These are phyloP conservation scores for Candida suzukii DNA, from an alignment of 805 yeast species.

Conservation along the genomic window DNA sequence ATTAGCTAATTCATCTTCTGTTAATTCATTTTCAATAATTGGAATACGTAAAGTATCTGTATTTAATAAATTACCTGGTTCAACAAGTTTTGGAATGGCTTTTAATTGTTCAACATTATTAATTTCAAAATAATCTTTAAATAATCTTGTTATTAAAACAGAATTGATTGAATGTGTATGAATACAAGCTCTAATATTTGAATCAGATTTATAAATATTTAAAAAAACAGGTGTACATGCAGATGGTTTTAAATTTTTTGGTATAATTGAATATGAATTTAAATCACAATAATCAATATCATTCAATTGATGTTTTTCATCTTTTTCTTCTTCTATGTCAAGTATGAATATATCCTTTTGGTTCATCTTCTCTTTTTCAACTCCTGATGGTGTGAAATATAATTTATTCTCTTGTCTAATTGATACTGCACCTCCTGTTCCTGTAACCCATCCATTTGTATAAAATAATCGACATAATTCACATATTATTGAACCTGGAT, in stretches of 20 bases:
- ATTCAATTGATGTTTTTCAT: no score
- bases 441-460: constrained; percentile 84
- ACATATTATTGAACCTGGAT: constrained; percentile 83
- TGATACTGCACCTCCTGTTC: constrained; percentile 95
- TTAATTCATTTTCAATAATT: constrained; percentile 85
- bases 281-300: not conserved
- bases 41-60: constrained; percentile 78
- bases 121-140: constrained; percentile 65
- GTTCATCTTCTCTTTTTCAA: constrained; percentile 81
- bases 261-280: constrained; percentile 46
- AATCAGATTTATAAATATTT: constrained; percentile 51
- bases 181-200: constrained; percentile 85
- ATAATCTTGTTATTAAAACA: constrained; percentile 69
- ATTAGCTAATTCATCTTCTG: constrained; percentile 75
- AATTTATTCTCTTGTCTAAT: constrained; percentile 52
- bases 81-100: constrained; percentile 69
- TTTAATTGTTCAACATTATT: constrained; percentile 86
- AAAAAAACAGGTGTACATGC: constrained; percentile 89
- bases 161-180: constrained; percentile 93
- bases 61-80: constrained; percentile 62
- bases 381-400: constrained; percentile 92
- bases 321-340: constrained; percentile 37
- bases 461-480: constrained; percentile 73
- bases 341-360: constrained; percentile 80
- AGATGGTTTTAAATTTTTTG: constrained; percentile 70